Percentiles rank a stretch among this genome's conserved stretches.
These are phyloP conservation scores for Fusarium dimerum DNA, from an alignment of 2,329 filamentous ascomycete genomes.

Conservation along the genomic window DNA sequence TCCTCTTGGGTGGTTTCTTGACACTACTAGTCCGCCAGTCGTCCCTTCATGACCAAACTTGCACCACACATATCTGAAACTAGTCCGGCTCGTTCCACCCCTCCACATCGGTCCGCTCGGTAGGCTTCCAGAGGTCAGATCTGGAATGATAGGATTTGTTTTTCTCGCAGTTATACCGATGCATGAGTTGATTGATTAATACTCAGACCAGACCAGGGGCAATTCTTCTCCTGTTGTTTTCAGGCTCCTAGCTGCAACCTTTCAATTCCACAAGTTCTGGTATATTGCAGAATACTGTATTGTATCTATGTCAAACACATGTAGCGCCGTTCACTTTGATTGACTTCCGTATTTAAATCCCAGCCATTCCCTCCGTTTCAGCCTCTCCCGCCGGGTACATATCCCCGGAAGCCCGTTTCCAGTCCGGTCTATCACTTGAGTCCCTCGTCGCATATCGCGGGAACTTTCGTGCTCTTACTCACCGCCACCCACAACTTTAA, in stretches of 20 bases:
- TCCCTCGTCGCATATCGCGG: neutral
- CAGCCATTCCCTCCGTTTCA: slow-evolving; percentile 9
- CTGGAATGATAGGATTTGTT: neutral
- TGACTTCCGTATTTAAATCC: neutral
- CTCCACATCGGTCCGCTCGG: slow-evolving; percentile 15
- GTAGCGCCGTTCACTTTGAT: too few relatives aligned
- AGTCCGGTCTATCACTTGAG: neutral
- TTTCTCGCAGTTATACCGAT: neutral
- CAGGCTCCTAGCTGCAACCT: too few relatives aligned
- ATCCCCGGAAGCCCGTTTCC: neutral
- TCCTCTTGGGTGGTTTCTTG: neutral
- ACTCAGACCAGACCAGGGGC: neutral
- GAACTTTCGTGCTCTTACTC: slow-evolving; percentile 1
- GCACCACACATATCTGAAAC: slow-evolving; percentile 9
- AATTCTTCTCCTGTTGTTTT: too few relatives aligned
- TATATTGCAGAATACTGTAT: neutral
- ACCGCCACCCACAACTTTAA: neutral
- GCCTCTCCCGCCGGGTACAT: slow-evolving; percentile 18
- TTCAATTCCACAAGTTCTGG: too few relatives aligned
- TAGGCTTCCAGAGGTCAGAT: slow-evolving; percentile 1
- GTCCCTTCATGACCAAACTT: neutral
- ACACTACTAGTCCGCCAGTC: neutral
- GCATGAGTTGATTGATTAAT: neutral
- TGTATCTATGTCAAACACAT: neutral
- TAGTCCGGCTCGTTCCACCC: slow-evolving; percentile 6